Evolutionary conservation across 2,329 filamentous ascomycete genomes (phyloP), one percentile per base, ranked within the genome.

Genomic region (Penicillium digitatum): DNA sequence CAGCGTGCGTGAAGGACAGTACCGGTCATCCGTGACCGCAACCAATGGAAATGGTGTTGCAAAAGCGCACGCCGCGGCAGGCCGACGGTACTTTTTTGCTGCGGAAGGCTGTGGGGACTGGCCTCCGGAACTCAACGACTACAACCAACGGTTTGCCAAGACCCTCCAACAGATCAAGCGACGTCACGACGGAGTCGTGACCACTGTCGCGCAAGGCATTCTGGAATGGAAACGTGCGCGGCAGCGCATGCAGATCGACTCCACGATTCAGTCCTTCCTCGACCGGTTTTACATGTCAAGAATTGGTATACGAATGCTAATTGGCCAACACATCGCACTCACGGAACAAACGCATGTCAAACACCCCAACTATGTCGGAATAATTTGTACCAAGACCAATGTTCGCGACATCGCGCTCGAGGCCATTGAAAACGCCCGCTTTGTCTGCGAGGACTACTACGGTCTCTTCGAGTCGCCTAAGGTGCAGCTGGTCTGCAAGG

Each of bases 221-320:
- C 82, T 97, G 56, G 94, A 99, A 77, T 99, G 95, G 81, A 99
- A 99, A 79, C 89, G 93, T 53, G 93, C 88, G 72, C 85, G 91
- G 59, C 94, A 99, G 81, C 86, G 94, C 51, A 94, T 97, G 87
- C 94, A 97, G 72, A 99, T 99, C 69, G 94, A 97, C 76, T 87
- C 92, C 72, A 95, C 92, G 66, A 96, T 99, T 56, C 94, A 99
- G 74, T 87, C 90, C 52, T 99, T 99, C 79, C 85, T 99, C 62
- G 94, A 99, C 77, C 89, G 94, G 56, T 99, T 99, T 77, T 99
- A 99, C 81, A 99, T 99, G 94, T 96, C 92, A 42, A 90, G 94
- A 60, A 99, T 99, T 69, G 94, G 94, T 62, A 99, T 99, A 65
- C 89, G 94, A 66, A 99, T 99, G 94, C 86, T 99, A 48, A 96